phyloP scores from a whole-genome alignment of 2,329 filamentous ascomycete genomes.

The Cladobotryum protrusum region DNA sequence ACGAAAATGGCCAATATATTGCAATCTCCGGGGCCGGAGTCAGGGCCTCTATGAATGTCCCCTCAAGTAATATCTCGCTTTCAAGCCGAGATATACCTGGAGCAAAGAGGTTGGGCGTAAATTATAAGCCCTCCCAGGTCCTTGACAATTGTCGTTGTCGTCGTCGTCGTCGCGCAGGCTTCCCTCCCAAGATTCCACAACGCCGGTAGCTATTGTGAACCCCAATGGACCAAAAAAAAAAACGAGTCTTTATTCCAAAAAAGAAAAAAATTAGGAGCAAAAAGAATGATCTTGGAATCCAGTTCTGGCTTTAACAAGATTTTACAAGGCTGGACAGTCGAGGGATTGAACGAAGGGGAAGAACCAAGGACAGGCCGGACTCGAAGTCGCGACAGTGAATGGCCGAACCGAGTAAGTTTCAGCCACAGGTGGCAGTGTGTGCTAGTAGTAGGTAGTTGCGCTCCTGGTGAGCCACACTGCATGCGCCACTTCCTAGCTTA shows the following conservation, averaged over 20 bases:
- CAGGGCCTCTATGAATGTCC: no score
- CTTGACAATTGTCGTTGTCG: no score
- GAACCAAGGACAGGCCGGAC: background rate
- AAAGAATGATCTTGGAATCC: background rate
- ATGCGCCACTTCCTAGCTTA: background rate
- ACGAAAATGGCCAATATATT: background rate
- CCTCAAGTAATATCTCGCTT: no score
- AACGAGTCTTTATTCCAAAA: background rate
- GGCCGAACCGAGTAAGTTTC: background rate
- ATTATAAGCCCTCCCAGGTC: no score
- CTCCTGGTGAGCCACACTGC: background rate
- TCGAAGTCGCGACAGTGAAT: conserved; percentile 2
- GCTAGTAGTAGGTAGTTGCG: background rate
- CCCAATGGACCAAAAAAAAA: background rate
- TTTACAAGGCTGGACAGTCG: background rate
- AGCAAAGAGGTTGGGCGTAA: no score
- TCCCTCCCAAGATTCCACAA: no score
- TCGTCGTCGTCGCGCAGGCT: no score
- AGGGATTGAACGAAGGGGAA: background rate
- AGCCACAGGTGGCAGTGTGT: background rate
- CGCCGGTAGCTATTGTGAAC: background rate
- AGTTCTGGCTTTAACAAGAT: background rate
- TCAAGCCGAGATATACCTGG: no score
- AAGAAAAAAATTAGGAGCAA: background rate
- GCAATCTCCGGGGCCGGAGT: no score